Base-by-base conservation (phyloP, 768 basidiomycete species). In the Amylocystis lapponica region DNA sequence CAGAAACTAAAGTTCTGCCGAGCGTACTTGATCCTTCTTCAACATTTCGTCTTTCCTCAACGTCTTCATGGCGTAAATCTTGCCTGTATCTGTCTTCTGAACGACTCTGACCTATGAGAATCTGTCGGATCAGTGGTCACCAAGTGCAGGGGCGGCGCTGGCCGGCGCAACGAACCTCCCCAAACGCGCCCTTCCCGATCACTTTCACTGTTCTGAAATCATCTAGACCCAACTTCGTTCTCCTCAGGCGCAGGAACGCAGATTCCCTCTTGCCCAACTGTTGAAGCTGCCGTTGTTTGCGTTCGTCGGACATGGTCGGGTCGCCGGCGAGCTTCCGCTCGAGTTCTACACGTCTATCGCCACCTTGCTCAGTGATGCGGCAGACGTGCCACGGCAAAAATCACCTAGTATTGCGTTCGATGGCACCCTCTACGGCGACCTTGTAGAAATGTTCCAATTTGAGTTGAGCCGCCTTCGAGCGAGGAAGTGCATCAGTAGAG, bases 11-110 rank as follows among this genome's bases (percentile, higher is more conserved):
- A 41, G 26, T 42, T 3, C 14, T 39, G 33, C n/a, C 17, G 17
- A 13, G 55, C 78, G 36, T 46, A 87, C 94, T 74, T 99, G 95
- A 59, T 99, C 96, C 63, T 96, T 96, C 67, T 97, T 95, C 64
- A 99, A 78, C 96, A 98, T 99, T 63, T 97, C 96, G 37, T 86
- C 86, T 70, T 99, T 99, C 66, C 86, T 83, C 60, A 98, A 67
- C 19, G 91, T 89, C 68, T 98, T 98, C 95, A 99, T 96, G 14
- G 96, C 96, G 63, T 97, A 99, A 43, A 98, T 96, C 69, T 92
- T 96, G 27, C 93, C 92, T 2, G 94, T 97, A 59, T 99, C 96
- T 13, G 75, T 78, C 66, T 99, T 99, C 61, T 99, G 95, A 23
- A 96, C 94, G 25, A 99, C 74, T 33, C 96, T 79, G 39, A 99